Percentiles rank a stretch among this genome's conserved stretches.
Evolutionary conservation across 1,284 basidiomycete genomes (phyloP).

Genomic region (Melampsora americana): DNA sequence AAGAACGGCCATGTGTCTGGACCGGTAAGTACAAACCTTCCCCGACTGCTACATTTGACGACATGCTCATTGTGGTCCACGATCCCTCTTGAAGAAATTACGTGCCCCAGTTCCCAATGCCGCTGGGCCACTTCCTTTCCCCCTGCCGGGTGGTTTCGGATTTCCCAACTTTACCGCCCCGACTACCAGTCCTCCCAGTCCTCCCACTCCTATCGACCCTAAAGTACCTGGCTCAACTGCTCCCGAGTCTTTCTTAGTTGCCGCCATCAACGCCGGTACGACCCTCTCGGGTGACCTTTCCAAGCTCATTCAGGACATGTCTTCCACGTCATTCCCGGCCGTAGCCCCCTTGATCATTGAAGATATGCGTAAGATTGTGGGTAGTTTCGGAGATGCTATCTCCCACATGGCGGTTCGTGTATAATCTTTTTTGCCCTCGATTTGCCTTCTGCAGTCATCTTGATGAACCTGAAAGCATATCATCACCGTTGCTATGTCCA

Average conservation of each 20-base stretch:
- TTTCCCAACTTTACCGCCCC: not conserved
- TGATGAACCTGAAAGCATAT: too few species aligned
- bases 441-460: too few species aligned
- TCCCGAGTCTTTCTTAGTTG: not conserved
- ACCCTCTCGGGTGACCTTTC: not conserved
- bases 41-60: too few species aligned
- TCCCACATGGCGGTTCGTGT: not conserved
- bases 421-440: too few species aligned
- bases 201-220: not conserved
- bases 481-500: too few species aligned
- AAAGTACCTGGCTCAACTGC: not conserved
- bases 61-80: too few species aligned
- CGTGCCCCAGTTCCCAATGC: not conserved
- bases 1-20: too few species aligned
- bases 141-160: not conserved
- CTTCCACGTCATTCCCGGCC: not conserved
- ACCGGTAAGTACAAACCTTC: too few species aligned
- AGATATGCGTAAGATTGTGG: not conserved
- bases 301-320: not conserved
- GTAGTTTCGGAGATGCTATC: not conserved
- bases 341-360: not conserved
- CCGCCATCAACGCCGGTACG: conserved; percentile 5
- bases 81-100: too few species aligned
- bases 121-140: not conserved
- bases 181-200: not conserved